These are phyloP conservation scores for Misopates orontium DNA, from an alignment of 257 asterid species.

Conservation along the genomic window DNA sequence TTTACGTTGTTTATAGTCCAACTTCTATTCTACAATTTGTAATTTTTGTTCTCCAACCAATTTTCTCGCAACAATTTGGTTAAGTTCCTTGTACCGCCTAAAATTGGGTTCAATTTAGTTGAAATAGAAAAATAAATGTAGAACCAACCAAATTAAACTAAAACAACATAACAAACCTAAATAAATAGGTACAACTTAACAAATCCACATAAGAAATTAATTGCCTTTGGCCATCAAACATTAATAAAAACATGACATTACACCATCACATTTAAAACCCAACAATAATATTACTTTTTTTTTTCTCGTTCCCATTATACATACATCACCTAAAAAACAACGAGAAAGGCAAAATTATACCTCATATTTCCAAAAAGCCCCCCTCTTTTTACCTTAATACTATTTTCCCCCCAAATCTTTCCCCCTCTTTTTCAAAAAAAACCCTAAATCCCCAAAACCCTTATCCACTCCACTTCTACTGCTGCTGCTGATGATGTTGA, in stretches of 20 bases:
- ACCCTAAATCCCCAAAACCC: neutral
- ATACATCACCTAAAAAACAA: constrained; percentile 4
- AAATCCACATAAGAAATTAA: no score
- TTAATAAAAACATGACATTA: neutral
- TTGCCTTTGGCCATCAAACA: neutral
- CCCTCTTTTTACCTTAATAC: neutral
- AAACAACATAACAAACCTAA: no score
- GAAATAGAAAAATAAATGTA: no score
- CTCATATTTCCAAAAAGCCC: constrained; percentile 8
- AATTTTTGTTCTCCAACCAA: no score
- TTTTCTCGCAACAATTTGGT: no score
- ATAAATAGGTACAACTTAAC: no score
- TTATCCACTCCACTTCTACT: constrained; percentile 6
- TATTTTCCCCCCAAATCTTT: neutral
- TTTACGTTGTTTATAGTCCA: no score
- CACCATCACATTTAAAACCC: neutral
- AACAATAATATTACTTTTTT: constrained; percentile 19
- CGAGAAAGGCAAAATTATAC: neutral
- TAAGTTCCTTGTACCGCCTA: no score
- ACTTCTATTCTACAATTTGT: no score
- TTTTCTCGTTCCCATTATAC: constrained; percentile 18
- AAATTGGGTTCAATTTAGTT: no score
- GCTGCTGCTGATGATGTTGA: neutral
- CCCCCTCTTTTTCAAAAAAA: neutral
- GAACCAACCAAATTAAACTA: no score